These are phyloP conservation scores for Boletus speciosus DNA, from an alignment of 768 basidiomycete genomes.

Conservation along the genomic window DNA sequence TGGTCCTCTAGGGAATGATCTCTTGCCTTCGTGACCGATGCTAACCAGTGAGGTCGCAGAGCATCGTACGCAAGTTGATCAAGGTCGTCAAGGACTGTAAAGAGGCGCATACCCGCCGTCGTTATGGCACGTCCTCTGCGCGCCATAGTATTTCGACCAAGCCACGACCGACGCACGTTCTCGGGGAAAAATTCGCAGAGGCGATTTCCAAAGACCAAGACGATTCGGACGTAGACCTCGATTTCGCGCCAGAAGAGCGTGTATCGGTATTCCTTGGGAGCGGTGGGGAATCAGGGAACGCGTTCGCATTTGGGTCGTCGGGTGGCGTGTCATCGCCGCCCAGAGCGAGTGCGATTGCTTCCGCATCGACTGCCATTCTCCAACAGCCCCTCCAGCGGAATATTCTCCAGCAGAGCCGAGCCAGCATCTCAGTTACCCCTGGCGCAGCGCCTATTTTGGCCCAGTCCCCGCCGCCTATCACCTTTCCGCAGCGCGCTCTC, in stretches of 20 bases:
- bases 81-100: constrained; percentile 84
- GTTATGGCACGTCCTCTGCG: constrained; percentile 27
- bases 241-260: constrained; percentile 59
- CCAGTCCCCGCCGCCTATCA: constrained; percentile 37
- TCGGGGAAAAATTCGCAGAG: constrained; percentile 67
- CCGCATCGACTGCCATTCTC: constrained; percentile 58
- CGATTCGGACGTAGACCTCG: constrained; percentile 75
- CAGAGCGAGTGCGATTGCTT: constrained; percentile 46
- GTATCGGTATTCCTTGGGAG: constrained; percentile 35
- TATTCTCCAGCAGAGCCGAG: constrained; percentile 46
- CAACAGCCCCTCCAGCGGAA: constrained; percentile 58
- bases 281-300: constrained; percentile 41
- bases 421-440: constrained; percentile 28
- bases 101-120: constrained; percentile 52
- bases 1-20: neutral
- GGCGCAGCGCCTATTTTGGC: constrained; percentile 13
- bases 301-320: constrained; percentile 35
- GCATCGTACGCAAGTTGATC: constrained; percentile 76
- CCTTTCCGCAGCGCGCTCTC: constrained; percentile 58
- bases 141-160: constrained; percentile 33
- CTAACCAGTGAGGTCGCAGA: constrained; percentile 38
- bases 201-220: constrained; percentile 45
- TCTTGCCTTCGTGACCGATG: neutral
- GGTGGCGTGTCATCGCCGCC: constrained; percentile 29
- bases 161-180: constrained; percentile 41